phyloP scores from a whole-genome alignment of 495 filamentous ascomycete species.

The Pseudomonodictys pantanalensis region DNA sequence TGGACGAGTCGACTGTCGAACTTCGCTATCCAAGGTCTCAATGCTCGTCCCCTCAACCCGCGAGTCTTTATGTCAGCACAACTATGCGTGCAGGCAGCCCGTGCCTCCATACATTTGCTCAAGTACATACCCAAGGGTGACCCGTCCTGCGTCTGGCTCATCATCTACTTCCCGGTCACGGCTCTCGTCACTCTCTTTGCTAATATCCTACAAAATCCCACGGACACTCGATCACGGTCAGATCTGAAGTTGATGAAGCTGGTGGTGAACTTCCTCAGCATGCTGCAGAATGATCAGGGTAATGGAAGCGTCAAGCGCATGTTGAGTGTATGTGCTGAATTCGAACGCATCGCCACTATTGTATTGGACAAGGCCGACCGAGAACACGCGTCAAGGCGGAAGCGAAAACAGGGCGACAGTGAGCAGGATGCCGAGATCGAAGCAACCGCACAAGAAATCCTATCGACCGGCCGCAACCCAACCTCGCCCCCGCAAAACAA shows the following conservation, averaged over 20 bases:
- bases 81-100: conserved; percentile 84
- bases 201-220: conserved; percentile 94
- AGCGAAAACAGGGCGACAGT: conserved; percentile 64
- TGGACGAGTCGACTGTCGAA: conserved; percentile 95
- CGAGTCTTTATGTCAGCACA: conserved; percentile 92
- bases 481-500: conserved; percentile 15
- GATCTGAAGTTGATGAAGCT: conserved; percentile 89
- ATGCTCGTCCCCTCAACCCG: conserved; percentile 85
- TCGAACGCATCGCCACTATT: conserved; percentile 88
- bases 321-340: conserved; percentile 88
- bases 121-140: conserved; percentile 96
- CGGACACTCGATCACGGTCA: conserved; percentile 79
- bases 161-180: conserved; percentile 95
- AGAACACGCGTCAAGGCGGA: conserved; percentile 70
- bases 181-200: conserved; percentile 94
- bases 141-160: conserved; percentile 93
- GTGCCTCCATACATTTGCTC: conserved; percentile 88
- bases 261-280: conserved; percentile 84
- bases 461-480: conserved; percentile 22
- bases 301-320: conserved; percentile 88
- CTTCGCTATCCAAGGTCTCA: conserved; percentile 90
- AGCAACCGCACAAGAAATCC: conserved; percentile 30
- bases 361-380: conserved; percentile 89
- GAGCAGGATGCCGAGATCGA: conserved; percentile 45
- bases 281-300: conserved; percentile 70